phyloP scores from a whole-genome alignment of 306 rosid genomes.

The Lagenaria siceraria region DNA sequence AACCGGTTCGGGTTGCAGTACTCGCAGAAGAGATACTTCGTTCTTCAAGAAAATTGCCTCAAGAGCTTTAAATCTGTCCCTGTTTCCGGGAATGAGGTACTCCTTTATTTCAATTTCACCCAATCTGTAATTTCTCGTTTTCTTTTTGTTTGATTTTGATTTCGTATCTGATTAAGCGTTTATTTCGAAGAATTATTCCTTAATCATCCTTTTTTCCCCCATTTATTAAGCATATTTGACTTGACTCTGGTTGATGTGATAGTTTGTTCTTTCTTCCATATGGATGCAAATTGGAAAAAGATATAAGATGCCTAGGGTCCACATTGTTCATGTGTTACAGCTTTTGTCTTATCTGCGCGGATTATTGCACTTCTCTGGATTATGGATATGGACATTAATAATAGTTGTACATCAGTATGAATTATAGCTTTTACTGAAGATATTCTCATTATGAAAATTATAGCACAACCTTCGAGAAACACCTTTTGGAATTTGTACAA shows the following conservation, averaged over 20 bases:
- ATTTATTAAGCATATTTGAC: background rate
- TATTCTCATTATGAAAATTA: background rate
- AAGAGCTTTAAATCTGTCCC: conserved; percentile 53
- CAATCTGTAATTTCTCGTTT: background rate
- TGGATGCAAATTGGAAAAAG: background rate
- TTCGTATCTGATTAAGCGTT: background rate
- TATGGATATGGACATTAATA: background rate
- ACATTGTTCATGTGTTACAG: background rate
- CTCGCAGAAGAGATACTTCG: conserved; percentile 53
- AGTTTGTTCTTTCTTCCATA: background rate
- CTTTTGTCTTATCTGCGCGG: background rate
- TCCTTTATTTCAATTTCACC: background rate
- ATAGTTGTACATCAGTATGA: background rate
- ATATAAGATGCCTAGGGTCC: background rate
- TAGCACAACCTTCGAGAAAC: background rate
- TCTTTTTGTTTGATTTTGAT: background rate
- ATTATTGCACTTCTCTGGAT: background rate
- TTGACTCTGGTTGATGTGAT: background rate
- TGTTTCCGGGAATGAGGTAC: conserved; percentile 40
- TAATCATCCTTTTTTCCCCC: background rate
- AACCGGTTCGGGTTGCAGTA: conserved; percentile 48
- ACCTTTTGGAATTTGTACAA: background rate
- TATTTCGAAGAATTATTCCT: background rate
- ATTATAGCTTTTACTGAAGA: background rate
- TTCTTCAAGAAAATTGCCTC: conserved; percentile 50